Evolutionary conservation across 1,284 basidiomycete species (phyloP).

Genomic region (Ceratobasidium sp.): DNA sequence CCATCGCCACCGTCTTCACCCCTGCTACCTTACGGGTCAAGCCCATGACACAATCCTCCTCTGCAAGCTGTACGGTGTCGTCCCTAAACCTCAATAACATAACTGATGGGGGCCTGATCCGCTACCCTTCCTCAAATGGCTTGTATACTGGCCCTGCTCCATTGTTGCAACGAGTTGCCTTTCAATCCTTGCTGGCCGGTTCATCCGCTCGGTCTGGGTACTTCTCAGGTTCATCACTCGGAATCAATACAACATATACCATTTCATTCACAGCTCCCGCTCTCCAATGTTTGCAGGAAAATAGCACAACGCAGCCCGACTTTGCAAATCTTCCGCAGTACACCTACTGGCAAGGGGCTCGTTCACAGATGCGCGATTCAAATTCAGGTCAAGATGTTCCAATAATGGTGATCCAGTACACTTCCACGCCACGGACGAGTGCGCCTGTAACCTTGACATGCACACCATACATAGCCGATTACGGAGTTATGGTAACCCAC

Average conservation of each 20-base stretch:
- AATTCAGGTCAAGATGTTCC: slow-evolving; percentile 14
- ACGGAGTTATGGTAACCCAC: slow-evolving; percentile 13
- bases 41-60: not conserved
- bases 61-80: not conserved
- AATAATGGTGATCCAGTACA: slow-evolving; percentile 18
- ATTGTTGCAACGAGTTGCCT: slow-evolving; percentile 11
- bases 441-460: not conserved
- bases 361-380: slow-evolving; percentile 5
- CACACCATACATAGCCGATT: slow-evolving; percentile 13
- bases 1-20: slow-evolving; percentile 28
- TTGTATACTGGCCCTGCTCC: slow-evolving; percentile 24
- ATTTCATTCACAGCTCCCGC: slow-evolving; percentile 11
- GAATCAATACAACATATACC: slow-evolving; percentile 2
- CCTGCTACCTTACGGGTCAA: slow-evolving; percentile 34
- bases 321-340: not conserved
- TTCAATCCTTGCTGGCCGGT: slow-evolving; percentile 22
- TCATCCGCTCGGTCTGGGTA: slow-evolving; percentile 4
- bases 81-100: slow-evolving; percentile 8
- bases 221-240: not conserved
- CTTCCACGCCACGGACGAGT: not conserved
- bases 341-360: slow-evolving; percentile 15
- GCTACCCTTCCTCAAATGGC: slow-evolving; percentile 1
- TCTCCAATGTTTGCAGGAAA: slow-evolving; percentile 1
- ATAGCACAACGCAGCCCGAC: not conserved
- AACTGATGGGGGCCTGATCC: slow-evolving; percentile 11